Evolutionary conservation across 306 rosid species (phyloP).

Genomic region (Lathyrus aphaca): DNA sequence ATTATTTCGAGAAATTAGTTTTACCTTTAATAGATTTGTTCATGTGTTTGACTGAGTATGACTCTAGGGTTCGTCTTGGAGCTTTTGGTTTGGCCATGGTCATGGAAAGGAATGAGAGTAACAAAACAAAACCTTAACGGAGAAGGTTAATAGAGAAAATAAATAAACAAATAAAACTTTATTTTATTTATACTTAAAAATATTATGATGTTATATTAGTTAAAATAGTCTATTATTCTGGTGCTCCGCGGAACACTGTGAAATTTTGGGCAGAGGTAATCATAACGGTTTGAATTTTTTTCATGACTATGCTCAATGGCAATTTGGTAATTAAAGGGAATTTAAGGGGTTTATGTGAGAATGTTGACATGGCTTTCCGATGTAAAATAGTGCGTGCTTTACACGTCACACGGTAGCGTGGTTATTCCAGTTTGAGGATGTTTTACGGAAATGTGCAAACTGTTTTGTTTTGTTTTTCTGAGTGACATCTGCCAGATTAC

Average conservation of each 20-base stretch:
- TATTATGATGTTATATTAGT: neutral
- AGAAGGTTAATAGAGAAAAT: slow-evolving; percentile 37
- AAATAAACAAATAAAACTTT: neutral
- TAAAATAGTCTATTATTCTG: no score
- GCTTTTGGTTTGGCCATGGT: slow-evolving; percentile 94
- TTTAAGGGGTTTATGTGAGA: neutral
- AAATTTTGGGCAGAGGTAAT: no score
- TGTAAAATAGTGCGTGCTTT: slow-evolving; percentile 4
- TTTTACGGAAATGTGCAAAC: neutral
- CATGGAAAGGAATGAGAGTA: slow-evolving; percentile 45
- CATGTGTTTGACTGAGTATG: slow-evolving; percentile 88
- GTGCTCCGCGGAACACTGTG: no score
- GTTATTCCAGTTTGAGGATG: slow-evolving; percentile 7
- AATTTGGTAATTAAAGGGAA: neutral
- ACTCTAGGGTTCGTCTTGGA: slow-evolving; percentile 89
- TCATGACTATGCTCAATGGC: neutral
- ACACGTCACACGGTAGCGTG: slow-evolving; percentile 19
- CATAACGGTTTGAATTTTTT: no score
- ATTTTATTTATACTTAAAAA: no score
- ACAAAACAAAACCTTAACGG: neutral
- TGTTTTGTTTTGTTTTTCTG: neutral
- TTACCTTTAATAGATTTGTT: slow-evolving; percentile 74
- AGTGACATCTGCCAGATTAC: neutral
- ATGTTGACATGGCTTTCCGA: slow-evolving; percentile 42
- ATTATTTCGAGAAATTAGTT: neutral